These are phyloP conservation scores for Globisporangium ultimum DNA, from an alignment of 352 stramenopile species.

Conservation along the genomic window DNA sequence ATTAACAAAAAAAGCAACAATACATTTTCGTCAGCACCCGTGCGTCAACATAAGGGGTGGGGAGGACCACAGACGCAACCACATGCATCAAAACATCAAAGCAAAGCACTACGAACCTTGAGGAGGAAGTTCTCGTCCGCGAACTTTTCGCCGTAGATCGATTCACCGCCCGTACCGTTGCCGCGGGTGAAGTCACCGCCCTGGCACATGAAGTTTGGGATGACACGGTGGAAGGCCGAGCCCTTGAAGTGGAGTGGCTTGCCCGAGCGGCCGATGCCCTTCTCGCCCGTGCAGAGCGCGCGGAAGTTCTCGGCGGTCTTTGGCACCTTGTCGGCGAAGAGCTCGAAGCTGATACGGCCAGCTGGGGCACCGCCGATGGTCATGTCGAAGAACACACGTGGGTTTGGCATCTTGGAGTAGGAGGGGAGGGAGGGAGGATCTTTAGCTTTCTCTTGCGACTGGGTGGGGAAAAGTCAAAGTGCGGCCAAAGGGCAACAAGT, in stretches of 20 bases:
- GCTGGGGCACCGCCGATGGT: slow-evolving; percentile 88
- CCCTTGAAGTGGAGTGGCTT: slow-evolving; percentile 86
- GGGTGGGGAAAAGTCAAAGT: slow-evolving; percentile 31
- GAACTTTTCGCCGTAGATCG: slow-evolving; percentile 95
- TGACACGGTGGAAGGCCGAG: slow-evolving; percentile 91
- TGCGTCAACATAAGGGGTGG: neutral
- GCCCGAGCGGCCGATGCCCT: slow-evolving; percentile 56
- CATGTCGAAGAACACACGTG: slow-evolving; percentile 98
- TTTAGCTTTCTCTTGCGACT: slow-evolving; percentile 22
- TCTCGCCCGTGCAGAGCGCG: slow-evolving; percentile 53
- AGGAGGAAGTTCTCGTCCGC: slow-evolving; percentile 96
- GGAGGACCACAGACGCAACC: neutral
- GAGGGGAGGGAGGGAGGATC: neutral
- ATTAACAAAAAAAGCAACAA: slow-evolving; percentile 8
- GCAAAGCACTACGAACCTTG: slow-evolving; percentile 22
- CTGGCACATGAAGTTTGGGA: slow-evolving; percentile 95
- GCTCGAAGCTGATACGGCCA: slow-evolving; percentile 89
- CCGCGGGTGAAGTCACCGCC: slow-evolving; percentile 93
- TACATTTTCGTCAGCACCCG: neutral
- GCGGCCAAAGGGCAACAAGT: neutral
- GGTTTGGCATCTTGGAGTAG: slow-evolving; percentile 77
- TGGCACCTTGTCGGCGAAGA: slow-evolving; percentile 85
- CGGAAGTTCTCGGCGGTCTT: slow-evolving; percentile 62
- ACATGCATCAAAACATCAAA: neutral
- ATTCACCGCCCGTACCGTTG: slow-evolving; percentile 93